These are phyloP conservation scores for Apophysomyces elegans DNA, from an alignment of 371 early-diverging fungal species.

Conservation along the genomic window DNA sequence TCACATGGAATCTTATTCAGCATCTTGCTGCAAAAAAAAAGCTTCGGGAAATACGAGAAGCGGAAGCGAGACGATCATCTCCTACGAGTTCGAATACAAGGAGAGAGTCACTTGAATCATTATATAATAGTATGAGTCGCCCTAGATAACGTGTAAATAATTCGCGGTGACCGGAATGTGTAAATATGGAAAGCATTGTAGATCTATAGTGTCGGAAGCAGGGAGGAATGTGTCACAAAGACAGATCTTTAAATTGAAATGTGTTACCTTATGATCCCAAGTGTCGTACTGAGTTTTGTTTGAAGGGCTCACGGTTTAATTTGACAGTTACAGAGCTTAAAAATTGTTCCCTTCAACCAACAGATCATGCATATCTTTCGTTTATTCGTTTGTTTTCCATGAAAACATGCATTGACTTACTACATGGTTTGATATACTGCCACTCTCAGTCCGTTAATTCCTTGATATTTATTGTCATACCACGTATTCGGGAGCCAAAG, in stretches of 20 bases:
- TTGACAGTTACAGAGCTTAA: too few species aligned
- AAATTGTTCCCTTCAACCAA: too few species aligned
- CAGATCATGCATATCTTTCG: too few species aligned
- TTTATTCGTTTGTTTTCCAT: too few species aligned
- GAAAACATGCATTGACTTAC: too few species aligned
- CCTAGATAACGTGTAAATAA: background rate
- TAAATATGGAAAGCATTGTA: background rate
- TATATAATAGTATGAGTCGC: background rate
- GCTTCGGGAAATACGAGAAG: slow-evolving; percentile 15
- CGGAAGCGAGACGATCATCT: slow-evolving; percentile 16
- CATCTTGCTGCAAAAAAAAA: slow-evolving; percentile 24
- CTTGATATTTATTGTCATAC: too few species aligned
- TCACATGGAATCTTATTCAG: slow-evolving; percentile 7
- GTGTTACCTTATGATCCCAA: background rate
- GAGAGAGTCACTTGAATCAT: background rate
- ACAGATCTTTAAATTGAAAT: background rate
- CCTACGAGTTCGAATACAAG: background rate
- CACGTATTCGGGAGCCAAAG: too few species aligned
- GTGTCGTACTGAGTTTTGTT: too few species aligned
- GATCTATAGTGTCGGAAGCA: too few species aligned
- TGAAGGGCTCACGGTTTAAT: too few species aligned
- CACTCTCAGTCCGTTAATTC: too few species aligned
- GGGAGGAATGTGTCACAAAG: background rate
- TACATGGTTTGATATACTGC: too few species aligned
- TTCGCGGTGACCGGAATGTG: background rate